phyloP scores from a whole-genome alignment of 1,284 basidiomycete species.

The Ceratobasidium sp. region DNA sequence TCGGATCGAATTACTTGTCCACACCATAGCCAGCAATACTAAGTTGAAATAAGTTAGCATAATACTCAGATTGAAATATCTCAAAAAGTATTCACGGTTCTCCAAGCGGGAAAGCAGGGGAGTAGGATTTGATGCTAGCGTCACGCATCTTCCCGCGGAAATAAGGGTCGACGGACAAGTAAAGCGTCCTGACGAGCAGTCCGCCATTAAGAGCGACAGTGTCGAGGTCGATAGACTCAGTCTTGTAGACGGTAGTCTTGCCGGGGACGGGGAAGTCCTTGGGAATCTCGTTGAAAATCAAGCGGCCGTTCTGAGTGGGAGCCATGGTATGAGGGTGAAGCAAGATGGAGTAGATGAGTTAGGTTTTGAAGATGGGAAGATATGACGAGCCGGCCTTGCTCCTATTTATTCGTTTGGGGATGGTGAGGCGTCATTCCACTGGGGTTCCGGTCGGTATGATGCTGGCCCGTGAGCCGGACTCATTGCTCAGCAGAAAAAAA shows the following conservation, averaged over 20 bases:
- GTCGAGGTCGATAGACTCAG: constrained; percentile 66
- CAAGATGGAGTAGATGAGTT: too few species aligned
- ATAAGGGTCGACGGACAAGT: constrained; percentile 67
- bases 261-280: constrained; percentile 65
- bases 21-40: constrained; percentile 55
- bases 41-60: background rate
- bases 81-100: constrained; percentile 57
- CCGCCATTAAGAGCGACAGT: constrained; percentile 66
- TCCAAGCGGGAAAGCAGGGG: constrained; percentile 53
- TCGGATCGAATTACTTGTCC: constrained; percentile 53
- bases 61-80: background rate
- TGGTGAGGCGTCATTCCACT: too few species aligned
- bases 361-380: too few species aligned
- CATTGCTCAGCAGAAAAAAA: too few species aligned
- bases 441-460: too few species aligned
- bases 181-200: constrained; percentile 65
- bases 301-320: constrained; percentile 48
- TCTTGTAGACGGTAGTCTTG: constrained; percentile 65
- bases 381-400: too few species aligned
- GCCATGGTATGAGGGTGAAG: constrained; percentile 44
- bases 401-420: too few species aligned
- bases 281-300: constrained; percentile 54
- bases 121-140: constrained; percentile 48
- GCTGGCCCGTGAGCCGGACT: too few species aligned
- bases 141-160: constrained; percentile 61